Conservation (phyloP, 768 basidiomycete genomes). For the Hydnomerulius pinastri region DNA sequence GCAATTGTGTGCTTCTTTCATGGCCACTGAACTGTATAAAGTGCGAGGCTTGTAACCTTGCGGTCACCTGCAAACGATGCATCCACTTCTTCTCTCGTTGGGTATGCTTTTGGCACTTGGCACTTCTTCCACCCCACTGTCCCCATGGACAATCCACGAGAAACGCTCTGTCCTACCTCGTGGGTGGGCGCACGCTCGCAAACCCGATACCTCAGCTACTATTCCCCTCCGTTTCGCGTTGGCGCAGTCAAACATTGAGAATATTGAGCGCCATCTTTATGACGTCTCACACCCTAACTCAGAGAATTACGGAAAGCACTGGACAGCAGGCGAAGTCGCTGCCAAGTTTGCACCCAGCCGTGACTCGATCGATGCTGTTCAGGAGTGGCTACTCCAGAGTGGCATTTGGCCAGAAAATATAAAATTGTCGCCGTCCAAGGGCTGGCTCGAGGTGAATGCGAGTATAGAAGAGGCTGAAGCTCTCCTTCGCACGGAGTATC, state of each 20-base stretch:
- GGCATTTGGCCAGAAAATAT: constrained; percentile 43
- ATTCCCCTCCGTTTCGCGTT: constrained; percentile 55
- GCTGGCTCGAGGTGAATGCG: constrained; percentile 41
- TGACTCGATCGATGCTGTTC: constrained; percentile 44
- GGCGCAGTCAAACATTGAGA: constrained; percentile 46
- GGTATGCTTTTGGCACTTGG: not conserved
- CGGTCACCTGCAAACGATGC: not conserved
- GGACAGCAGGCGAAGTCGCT: constrained; percentile 44
- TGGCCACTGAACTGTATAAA: not conserved
- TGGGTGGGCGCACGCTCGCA: constrained; percentile 40
- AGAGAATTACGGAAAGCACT: constrained; percentile 51
- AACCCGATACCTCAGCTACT: constrained; percentile 33
- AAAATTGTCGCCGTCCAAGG: constrained; percentile 39
- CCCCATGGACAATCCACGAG: constrained; percentile 44
- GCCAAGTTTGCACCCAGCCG: constrained; percentile 46
- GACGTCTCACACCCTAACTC: constrained; percentile 55
- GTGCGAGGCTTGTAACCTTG: not conserved
- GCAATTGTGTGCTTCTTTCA: too few species aligned
- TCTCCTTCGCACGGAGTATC: constrained; percentile 46
- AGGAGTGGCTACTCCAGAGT: constrained; percentile 42
- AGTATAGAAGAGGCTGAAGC: constrained; percentile 43
- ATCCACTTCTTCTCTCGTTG: not conserved
- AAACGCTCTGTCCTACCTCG: constrained; percentile 34
- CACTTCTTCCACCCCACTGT: constrained; percentile 21
- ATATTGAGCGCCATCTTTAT: constrained; percentile 46